Base-by-base conservation (phyloP, 2,329 filamentous ascomycete genomes). In the Escovopsis sp. region DNA sequence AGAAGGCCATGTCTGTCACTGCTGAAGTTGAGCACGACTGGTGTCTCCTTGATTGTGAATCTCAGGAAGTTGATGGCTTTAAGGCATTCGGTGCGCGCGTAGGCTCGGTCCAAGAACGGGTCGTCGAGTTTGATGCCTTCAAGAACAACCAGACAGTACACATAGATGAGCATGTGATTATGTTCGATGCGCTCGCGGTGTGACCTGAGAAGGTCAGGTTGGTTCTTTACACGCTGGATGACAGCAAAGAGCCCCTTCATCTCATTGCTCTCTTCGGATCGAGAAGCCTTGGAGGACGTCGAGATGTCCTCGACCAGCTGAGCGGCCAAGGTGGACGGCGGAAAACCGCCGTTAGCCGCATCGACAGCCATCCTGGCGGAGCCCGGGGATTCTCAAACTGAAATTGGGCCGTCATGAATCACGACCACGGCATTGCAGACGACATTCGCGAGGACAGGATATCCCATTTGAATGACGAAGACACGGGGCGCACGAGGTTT, bases 301-400 rank as follows among this genome's bases (percentile, higher is more conserved):
- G 82, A 77, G 48, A 87, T 78, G 57, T 85, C 85, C 57, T 85
- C 80, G 49, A 91, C 85, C 44, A 95, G 78, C 60, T 93, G 85
- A 11, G 85, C 85, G 41, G 88, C 86, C 54, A 94, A 72, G 9
- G 87, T 93, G 12, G 88, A 94, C 11, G 86, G 82, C 34, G 78
- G 77, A 38, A 67, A 65, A 9, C 50, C 53, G 15, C 44, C 40
- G 11, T 49, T 46, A 30, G 48, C 44, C 28, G 45, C 36, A 19
- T 48, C 50, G 38, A 45, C 48, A 39, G 44, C 49, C 38, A 47
- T 41, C 8, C 47, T 40, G 36, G 41, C 41, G 15, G 46, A 38
- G 39, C 46, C 48, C 43, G 46, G 43, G 28, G 49, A 43, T 23
- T 43, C 46, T 38, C 41, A 47, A 40, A 48, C 56, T 23, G 39